Evolutionary conservation across 1,284 basidiomycete genomes (phyloP), one percentile per base, ranked within the genome.

Genomic region (Boletus sp.): DNA sequence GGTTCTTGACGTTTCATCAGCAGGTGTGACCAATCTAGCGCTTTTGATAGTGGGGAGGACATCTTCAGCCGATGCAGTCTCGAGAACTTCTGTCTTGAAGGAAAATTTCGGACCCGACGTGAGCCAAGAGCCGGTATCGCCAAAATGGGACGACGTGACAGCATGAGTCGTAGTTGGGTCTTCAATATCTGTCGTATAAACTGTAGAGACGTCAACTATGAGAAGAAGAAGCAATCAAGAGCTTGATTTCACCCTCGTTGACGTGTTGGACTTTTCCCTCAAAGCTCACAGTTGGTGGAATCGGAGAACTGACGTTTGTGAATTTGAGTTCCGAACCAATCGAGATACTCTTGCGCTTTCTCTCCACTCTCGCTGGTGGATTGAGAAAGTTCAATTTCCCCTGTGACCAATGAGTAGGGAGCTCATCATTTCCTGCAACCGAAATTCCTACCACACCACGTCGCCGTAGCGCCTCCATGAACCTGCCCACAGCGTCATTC

Each of bases 401-500:
- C 62, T 64, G 33, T 19, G 16, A 41, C 1, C 17, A 30, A 33
- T 62, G 25, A 62, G 42, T 36, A 38, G 22, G 22, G 2, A 33
- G 12, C 2, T 23, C 10, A 40, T n/a, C 2, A 19, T n/a, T 27
- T 19, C 19, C 30, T 16, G 17, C 2, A 22, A 41, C 16, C 23
- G 13, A 46, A 13, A 32, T 30, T 41, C 66, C 54, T 53, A 80
- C 80, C 60, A 81, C 56, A 39, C 68, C 68, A 40, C 78, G 67
- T 44, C 61, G 60, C 38, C 66, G 67, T 33, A 79, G 53, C 10
- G 69, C 64, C 29, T 67, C 59, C 50, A 67, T 57, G 46, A 81
- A 77, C 42, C 65, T 66, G n/a, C 61, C 50, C 6, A 72, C 40
- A 23, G 65, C 60, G 17, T 57, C 52, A 29, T 57, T 58, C 20